Base-by-base conservation (phyloP, 352 stramenopile genomes). In the Globisporangium abappressorium region DNA sequence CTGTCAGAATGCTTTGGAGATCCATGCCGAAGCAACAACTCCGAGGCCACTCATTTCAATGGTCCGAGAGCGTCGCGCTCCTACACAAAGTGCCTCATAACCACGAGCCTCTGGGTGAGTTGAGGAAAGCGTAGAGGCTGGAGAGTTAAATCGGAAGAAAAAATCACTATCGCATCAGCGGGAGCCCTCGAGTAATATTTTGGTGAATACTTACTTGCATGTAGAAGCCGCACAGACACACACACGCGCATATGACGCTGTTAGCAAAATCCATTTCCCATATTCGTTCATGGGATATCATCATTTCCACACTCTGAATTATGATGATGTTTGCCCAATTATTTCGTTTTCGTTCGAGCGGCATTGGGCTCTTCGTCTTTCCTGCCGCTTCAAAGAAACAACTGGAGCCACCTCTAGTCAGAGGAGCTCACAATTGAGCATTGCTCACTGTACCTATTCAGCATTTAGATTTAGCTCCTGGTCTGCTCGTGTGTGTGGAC, bases 11-110 rank as follows among this genome's bases (percentile, higher is more conserved):
- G 36, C 36, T 43, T 43, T 43, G 14, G 14, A 47, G 41, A 18
- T 47, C 41, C 41, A 47, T 43, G 36, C 15, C 14, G 15, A n/a
- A 20, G 43, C 0, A 49, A 12, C 38, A 47, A n/a, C 9, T 5
- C 56, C 8, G 20, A n/a, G 33, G 56, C 56, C 56, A 43, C 56
- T 62, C 56, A 15, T 62, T 47, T 49, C 56, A 33, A 61, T 61
- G 30, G 7, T 47, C 30, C 1, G 7, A 61, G 55, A 61, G 33
- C n/a, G 56, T 11, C 56, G 5, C 56, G 56, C 56, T 62, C 56
- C 56, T 62, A 62, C 56, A 26, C 20, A 62, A 47, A 33, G 20
- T 24, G 56, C 56, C 26, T 38, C 30, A 22, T 34, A 6, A 24
- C 55, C 55, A 61, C 55, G 55, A 61, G 30, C 15, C 15, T 8